Evolutionary conservation across 345 rosid species (phyloP), one percentile per base, ranked within the genome.

Genomic region (Microcos paniculata): DNA sequence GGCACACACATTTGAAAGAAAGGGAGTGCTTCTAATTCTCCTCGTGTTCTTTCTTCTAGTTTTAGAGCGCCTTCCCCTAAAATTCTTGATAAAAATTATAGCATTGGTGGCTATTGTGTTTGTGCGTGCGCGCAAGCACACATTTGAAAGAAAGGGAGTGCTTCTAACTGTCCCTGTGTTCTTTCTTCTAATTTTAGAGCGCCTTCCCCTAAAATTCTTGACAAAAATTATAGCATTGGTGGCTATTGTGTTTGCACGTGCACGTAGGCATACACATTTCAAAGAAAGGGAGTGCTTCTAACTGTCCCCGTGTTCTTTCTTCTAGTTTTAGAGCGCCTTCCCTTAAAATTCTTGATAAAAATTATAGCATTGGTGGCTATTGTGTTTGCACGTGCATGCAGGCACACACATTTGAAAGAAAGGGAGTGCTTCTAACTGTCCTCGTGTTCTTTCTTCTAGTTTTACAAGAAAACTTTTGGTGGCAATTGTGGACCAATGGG

Each of bases 391-490:
- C 0, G 24, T 18, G 0, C 14, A 14, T 30, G 42, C 19, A 48
- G 24, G 23, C 26, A 38, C 67, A 59, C 46, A 45, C n/a, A n/a
- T 21, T 69, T 14, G 26, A 51, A 42, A 65, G 52, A 62, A 49
- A 23, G 23, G 28, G 9, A 35, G 9, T 65, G 43, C 71, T 38
- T 75, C 49, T 80, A 35, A 75, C 66, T 77, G 62, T 65, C 33
- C 62, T 74, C 62, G 55, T 76, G 35, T 77, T 61, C 35, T 72
- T 80, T 63, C n/a, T 49, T 76, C 78, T 88, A 96, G 99, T 81
- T 91, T 93, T 85, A 83, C 99, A 6, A 89, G 93, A 93, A 96
- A 91, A 80, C 96, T 93, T 77, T 86, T 96, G 89, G 92, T 84
- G 70, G 99, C 97, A 53, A 88, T 89, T 52, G 90, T 84, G 72